These are phyloP conservation scores for Nidularia sp. DNA, from an alignment of 768 basidiomycete genomes.

Conservation along the genomic window DNA sequence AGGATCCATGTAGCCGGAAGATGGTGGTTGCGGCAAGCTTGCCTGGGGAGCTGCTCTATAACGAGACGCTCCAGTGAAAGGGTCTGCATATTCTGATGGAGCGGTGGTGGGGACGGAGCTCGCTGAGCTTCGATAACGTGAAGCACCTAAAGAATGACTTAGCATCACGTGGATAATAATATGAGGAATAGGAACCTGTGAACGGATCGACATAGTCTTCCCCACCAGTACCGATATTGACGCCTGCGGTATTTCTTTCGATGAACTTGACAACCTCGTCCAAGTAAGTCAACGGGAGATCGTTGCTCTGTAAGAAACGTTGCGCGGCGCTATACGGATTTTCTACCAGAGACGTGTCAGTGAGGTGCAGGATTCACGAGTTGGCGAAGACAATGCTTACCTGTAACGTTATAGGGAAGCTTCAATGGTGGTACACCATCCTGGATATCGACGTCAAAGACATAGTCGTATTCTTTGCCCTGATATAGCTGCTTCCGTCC, in stretches of 20 bases:
- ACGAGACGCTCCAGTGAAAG: slow-evolving; percentile 70
- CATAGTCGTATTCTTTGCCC: slow-evolving; percentile 96
- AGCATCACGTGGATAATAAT: slow-evolving; percentile 2
- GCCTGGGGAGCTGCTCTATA: slow-evolving; percentile 42
- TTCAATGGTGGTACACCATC: slow-evolving; percentile 92
- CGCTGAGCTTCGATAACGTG: slow-evolving; percentile 52
- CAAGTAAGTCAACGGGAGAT: slow-evolving; percentile 76
- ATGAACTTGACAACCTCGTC: slow-evolving; percentile 94
- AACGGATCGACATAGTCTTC: slow-evolving; percentile 81
- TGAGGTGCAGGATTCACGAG: background rate
- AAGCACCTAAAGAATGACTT: slow-evolving; percentile 41
- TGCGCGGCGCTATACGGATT: slow-evolving; percentile 91
- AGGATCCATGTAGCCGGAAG: slow-evolving; percentile 49
- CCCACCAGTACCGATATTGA: slow-evolving; percentile 57
- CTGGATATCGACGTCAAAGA: slow-evolving; percentile 97
- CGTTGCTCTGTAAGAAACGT: slow-evolving; percentile 78
- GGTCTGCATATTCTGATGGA: slow-evolving; percentile 48
- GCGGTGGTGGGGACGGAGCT: slow-evolving; percentile 21
- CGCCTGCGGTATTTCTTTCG: slow-evolving; percentile 82
- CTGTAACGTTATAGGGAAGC: slow-evolving; percentile 87
- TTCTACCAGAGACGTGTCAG: slow-evolving; percentile 42
- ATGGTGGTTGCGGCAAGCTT: slow-evolving; percentile 22
- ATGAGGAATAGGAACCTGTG: slow-evolving; percentile 54
- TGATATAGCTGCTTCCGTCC: slow-evolving; percentile 88
- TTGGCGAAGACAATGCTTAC: slow-evolving; percentile 31